Evolutionary conservation across 371 early-diverging fungal genomes (phyloP).

Genomic region (Apophysomyces elegans): DNA sequence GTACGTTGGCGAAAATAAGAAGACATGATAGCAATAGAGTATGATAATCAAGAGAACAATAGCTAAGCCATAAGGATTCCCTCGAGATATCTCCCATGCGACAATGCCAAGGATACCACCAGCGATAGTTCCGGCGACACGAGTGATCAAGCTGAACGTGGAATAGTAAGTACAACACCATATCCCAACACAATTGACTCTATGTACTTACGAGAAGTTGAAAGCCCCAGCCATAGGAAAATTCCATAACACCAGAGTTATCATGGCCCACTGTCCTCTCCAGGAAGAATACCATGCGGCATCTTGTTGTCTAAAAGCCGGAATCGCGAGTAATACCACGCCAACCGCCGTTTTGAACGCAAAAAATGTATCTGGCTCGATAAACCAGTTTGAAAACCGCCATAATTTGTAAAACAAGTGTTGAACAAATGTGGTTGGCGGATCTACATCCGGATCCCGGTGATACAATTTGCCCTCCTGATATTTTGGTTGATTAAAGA

Average conservation of each 20-base stretch:
- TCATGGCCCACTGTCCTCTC: constrained; percentile 52
- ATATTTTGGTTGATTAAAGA: background rate
- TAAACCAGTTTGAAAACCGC: constrained; percentile 24
- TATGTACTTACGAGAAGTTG: constrained; percentile 31
- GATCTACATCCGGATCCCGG: constrained; percentile 47
- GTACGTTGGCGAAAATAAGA: constrained; percentile 31
- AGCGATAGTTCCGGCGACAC: constrained; percentile 36
- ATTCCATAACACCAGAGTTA: constrained; percentile 47
- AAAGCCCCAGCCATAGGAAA: constrained; percentile 44
- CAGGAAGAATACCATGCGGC: constrained; percentile 41
- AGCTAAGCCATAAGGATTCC: constrained; percentile 44
- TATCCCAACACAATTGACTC: background rate
- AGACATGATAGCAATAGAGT: constrained; percentile 32
- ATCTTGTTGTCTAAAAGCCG: constrained; percentile 30
- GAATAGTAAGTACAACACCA: background rate
- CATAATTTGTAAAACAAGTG: constrained; percentile 28
- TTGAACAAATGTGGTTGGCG: constrained; percentile 32
- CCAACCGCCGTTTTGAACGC: constrained; percentile 46
- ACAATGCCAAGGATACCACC: constrained; percentile 43
- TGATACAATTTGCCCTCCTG: constrained; percentile 12
- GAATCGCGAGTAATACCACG: constrained; percentile 38
- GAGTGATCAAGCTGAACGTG: constrained; percentile 25
- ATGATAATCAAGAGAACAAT: constrained; percentile 34
- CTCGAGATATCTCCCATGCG: constrained; percentile 49
- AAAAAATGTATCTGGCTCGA: constrained; percentile 30